Base-by-base conservation (phyloP, 805 yeast species). In the Dipodascus geniculatus region DNA sequence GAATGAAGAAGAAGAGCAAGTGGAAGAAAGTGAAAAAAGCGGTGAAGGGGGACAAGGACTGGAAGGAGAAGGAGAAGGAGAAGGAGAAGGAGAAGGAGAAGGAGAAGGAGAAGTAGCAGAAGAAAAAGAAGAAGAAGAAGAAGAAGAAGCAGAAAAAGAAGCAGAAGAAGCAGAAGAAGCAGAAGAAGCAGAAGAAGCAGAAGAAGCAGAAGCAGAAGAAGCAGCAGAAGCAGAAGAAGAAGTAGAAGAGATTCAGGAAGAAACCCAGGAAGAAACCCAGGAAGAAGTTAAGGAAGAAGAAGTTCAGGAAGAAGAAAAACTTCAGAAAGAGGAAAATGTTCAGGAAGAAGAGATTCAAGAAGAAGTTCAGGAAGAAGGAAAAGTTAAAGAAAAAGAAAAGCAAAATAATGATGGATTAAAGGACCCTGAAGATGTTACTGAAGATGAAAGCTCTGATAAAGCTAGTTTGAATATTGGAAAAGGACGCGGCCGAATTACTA, bases 1-100 rank as follows among this genome's bases (percentile, higher is more conserved):
- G 52, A 57, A 60, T 53, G 51, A 53, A 49, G 60, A 52, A 17
- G 51, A 55, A 33, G 58, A 56, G 50, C 58, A 62, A 52, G 48
- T 51, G 20, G 58, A 55, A 53, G 58, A 49, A 55, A 62, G 51
- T 52, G 56, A 50, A 53, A 48, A 55, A 49, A 38, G 54, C 54
- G 22, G 55, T 38, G 38, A 55, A 48, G 50, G 57, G 38, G 49
- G 53, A 33, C 22, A 52, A 53, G 31, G 49, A 47, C 14, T n/a
- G 51, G 38, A 49, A 51, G 22, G 49, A 50, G 23, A 48, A 31
- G 6, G 23, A 48, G 38, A 49, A 51, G 22, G 49, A 50, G 23
- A 48, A 31, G 6, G 23, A 48, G 8, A 50, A 50, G 23, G 47
- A 28, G 51, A 31, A 42, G n/a, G 50, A n/a, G 8, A 50, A 50